Evolutionary conservation across 345 rosid species (phyloP).

Genomic region (Angophora floribunda): DNA sequence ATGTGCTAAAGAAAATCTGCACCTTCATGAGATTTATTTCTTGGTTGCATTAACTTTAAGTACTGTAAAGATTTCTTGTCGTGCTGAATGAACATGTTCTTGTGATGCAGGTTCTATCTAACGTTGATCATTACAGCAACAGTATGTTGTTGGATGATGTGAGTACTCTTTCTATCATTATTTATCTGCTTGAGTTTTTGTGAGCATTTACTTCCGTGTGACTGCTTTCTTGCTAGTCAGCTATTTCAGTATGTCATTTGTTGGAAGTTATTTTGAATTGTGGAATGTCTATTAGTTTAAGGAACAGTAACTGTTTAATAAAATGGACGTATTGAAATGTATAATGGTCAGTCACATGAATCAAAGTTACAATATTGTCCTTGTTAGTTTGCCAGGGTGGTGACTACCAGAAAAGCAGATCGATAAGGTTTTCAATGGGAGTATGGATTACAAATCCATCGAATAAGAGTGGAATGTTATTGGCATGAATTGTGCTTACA

Average conservation of each 20-base stretch:
- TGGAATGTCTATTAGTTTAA: neutral
- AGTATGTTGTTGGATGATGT: slow-evolving; percentile 99
- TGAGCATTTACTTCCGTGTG: neutral
- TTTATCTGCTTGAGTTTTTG: neutral
- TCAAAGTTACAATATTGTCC: neutral
- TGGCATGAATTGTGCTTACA: neutral
- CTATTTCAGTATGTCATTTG: neutral
- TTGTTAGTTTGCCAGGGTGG: neutral
- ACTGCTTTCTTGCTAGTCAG: neutral
- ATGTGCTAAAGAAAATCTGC: neutral
- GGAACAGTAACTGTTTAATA: neutral
- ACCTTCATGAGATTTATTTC: neutral
- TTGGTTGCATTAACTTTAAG: neutral
- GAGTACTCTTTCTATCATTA: slow-evolving; percentile 11
- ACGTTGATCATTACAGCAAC: slow-evolving; percentile 92
- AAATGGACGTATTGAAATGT: neutral
- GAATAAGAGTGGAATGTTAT: neutral
- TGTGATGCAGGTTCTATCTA: slow-evolving; percentile 57
- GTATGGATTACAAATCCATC: neutral
- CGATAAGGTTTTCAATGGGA: neutral
- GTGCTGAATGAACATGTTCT: neutral
- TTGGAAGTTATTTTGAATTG: neutral
- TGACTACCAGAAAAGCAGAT: neutral
- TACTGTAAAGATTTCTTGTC: neutral
- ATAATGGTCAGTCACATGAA: neutral